Evolutionary conservation across 2,329 filamentous ascomycete genomes (phyloP).

Genomic region (Botryosphaeria dothidea): DNA sequence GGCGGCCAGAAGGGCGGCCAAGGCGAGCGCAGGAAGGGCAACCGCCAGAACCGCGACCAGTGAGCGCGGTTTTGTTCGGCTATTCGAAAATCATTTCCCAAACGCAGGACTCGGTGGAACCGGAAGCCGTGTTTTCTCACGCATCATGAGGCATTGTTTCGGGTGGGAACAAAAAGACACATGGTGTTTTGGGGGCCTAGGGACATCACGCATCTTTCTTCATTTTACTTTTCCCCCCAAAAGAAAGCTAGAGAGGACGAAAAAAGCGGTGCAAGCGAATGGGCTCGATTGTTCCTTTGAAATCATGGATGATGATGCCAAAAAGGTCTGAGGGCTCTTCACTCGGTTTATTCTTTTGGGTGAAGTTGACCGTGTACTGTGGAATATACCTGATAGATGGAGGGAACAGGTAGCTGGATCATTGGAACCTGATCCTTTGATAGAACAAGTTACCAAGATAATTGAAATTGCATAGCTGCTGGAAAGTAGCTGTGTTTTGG

Average conservation of each 20-base stretch:
- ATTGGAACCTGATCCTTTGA: background rate
- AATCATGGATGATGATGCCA: background rate
- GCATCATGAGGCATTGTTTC: slow-evolving; percentile 15
- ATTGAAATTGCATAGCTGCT: background rate
- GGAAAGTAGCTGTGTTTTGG: background rate
- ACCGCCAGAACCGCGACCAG: slow-evolving; percentile 22
- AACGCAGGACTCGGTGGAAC: background rate
- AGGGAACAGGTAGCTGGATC: background rate
- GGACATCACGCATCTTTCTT: slow-evolving; percentile 5
- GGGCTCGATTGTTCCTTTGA: background rate
- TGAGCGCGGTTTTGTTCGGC: background rate
- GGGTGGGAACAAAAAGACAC: background rate
- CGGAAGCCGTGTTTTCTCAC: slow-evolving; percentile 6
- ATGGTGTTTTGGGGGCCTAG: slow-evolving; percentile 16
- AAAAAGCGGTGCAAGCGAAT: background rate
- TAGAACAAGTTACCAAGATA: background rate
- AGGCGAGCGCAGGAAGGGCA: slow-evolving; percentile 31
- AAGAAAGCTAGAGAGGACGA: background rate
- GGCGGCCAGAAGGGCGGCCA: slow-evolving; percentile 35
- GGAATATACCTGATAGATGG: slow-evolving; percentile 2
- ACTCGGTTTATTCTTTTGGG: background rate
- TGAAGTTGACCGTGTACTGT: background rate
- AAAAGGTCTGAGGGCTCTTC: background rate
- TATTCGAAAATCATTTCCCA: background rate
- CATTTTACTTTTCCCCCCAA: background rate